phyloP scores from a whole-genome alignment of 2,329 filamentous ascomycete genomes.

The Arthrobotrys sphaeroides region DNA sequence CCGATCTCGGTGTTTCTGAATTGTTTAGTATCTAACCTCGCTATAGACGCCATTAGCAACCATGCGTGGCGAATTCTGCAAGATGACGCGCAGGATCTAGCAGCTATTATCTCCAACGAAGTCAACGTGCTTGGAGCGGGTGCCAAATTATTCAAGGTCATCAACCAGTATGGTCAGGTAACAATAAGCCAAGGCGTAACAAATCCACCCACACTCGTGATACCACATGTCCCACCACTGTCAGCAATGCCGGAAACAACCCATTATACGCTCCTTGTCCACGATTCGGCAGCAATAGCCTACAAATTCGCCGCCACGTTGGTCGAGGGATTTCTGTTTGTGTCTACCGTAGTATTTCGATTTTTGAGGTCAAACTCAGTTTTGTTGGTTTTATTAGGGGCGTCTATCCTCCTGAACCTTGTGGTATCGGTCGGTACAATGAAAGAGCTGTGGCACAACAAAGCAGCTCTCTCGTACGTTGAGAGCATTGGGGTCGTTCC shows the following conservation, averaged over 20 bases:
- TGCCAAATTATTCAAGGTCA: constrained; percentile 37
- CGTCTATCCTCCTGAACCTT: constrained; percentile 33
- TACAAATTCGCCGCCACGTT: neutral
- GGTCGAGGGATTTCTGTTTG: neutral
- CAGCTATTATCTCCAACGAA: constrained; percentile 33
- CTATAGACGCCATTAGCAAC: constrained; percentile 14
- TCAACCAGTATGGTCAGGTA: constrained; percentile 32
- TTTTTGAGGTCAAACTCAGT: constrained; percentile 19
- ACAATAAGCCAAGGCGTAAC: neutral
- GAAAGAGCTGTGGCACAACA: constrained; percentile 44
- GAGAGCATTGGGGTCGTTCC: constrained; percentile 33
- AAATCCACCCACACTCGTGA: neutral
- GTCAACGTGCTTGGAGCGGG: constrained; percentile 13
- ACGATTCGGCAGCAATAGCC: neutral
- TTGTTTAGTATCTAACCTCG: neutral
- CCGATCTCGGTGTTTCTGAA: too few relatives aligned
- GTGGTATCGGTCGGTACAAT: constrained; percentile 14
- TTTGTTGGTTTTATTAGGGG: constrained; percentile 24
- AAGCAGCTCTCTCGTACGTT: constrained; percentile 33
- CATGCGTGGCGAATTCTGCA: constrained; percentile 28
- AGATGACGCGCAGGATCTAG: constrained; percentile 43
- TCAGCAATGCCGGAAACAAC: constrained; percentile 38
- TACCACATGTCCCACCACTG: neutral
- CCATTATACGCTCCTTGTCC: neutral
- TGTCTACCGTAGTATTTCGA: neutral